Conservation (phyloP, 1,284 basidiomycete species). For the Trichosporon ovoides region DNA sequence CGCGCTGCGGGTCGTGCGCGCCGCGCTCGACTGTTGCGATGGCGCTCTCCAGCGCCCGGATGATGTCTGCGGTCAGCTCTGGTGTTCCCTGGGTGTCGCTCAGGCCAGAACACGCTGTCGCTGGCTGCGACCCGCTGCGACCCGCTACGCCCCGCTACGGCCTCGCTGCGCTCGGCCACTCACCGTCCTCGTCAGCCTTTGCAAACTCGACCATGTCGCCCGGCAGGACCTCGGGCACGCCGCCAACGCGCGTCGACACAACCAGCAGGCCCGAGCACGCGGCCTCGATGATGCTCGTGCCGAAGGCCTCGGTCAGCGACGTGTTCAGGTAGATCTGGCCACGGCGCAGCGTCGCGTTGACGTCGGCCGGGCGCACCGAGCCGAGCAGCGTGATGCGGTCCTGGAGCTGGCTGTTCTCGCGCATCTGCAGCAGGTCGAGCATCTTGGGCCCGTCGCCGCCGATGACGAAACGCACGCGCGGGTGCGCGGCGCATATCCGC, state of each 20-base stretch:
- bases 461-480: slow-evolving; percentile 80
- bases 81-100: too few species aligned
- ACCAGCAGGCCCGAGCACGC: slow-evolving; percentile 92
- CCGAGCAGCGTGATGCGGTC: slow-evolving; percentile 88
- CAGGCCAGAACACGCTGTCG: too few species aligned
- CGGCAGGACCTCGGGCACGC: slow-evolving; percentile 91
- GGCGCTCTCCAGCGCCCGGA: slow-evolving; percentile 74
- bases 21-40: slow-evolving; percentile 65
- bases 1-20: slow-evolving; percentile 68
- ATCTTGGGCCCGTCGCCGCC: slow-evolving; percentile 94
- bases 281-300: slow-evolving; percentile 92
- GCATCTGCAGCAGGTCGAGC: slow-evolving; percentile 91
- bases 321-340: slow-evolving; percentile 94
- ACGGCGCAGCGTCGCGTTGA: slow-evolving; percentile 70
- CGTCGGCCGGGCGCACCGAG: slow-evolving; percentile 70
- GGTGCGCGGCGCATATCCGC: slow-evolving; percentile 74
- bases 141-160: background rate
- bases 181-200: slow-evolving; percentile 74
- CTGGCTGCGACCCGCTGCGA: too few species aligned
- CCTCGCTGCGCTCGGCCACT: slow-evolving; percentile 19
- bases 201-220: slow-evolving; percentile 91
- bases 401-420: slow-evolving; percentile 82
- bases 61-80: slow-evolving; percentile 60
- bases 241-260: slow-evolving; percentile 89
- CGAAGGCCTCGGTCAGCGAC: slow-evolving; percentile 93